phyloP scores from a whole-genome alignment of 805 yeast species.

The Candida ortonii region DNA sequence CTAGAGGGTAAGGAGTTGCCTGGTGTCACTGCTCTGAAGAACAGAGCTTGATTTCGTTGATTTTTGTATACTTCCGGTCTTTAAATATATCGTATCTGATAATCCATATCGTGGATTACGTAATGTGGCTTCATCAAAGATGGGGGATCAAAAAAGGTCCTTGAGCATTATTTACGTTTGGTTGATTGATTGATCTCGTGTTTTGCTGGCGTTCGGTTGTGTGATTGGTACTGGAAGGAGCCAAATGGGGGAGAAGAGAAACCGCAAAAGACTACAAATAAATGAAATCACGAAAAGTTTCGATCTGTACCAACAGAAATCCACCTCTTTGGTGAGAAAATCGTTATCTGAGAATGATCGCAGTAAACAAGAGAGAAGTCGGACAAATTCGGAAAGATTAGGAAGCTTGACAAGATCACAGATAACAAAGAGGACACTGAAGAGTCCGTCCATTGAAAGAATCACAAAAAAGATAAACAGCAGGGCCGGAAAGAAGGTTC shows the following conservation, averaged over 20 bases:
- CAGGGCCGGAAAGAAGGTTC: slow-evolving; percentile 1
- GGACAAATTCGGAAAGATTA: slow-evolving; percentile 4
- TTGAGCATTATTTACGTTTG: no score
- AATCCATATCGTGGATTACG: no score
- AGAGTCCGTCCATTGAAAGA: slow-evolving; percentile 5
- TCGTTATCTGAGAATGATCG: neutral
- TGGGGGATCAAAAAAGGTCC: no score
- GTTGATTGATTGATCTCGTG: no score
- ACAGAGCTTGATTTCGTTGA: no score
- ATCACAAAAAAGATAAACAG: slow-evolving; percentile 6
- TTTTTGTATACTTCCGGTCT: no score
- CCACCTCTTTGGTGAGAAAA: neutral
- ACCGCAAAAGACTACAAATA: slow-evolving; percentile 6
- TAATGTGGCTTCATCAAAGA: no score
- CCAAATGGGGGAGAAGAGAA: slow-evolving; percentile 1
- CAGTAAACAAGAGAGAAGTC: no score
- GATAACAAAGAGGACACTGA: slow-evolving; percentile 2
- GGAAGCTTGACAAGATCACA: slow-evolving; percentile 13
- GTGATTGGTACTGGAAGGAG: no score
- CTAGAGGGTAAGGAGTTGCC: slow-evolving; percentile 98
- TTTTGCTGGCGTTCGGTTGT: no score
- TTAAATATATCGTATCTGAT: no score
- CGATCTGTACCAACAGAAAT: neutral
- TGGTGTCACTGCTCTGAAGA: slow-evolving; percentile 62
- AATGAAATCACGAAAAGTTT: slow-evolving; percentile 12